Conservation (phyloP, 1,139 yeast genomes). For the Nakaseomyces bracarensis region DNA sequence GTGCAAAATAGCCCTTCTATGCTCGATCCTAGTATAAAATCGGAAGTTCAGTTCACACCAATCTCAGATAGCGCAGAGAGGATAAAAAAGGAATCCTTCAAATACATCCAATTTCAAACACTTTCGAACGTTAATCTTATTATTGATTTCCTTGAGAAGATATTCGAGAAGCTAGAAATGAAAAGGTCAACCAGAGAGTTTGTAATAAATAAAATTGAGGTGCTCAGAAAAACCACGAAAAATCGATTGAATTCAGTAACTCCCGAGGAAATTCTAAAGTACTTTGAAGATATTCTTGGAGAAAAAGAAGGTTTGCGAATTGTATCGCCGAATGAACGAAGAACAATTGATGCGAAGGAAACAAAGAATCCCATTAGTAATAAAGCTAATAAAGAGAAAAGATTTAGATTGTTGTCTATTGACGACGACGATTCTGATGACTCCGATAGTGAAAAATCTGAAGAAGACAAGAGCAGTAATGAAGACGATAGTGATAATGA, state of each 20-base stretch:
- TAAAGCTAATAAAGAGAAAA: constrained; percentile 5
- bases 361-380: too few relatives aligned
- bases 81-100: constrained; percentile 19
- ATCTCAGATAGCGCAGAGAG: constrained; percentile 11
- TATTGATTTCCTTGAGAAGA: constrained; percentile 17
- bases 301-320: not conserved
- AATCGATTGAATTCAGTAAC: constrained; percentile 17
- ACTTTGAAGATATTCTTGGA: constrained; percentile 7
- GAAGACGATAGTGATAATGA: constrained; percentile 8
- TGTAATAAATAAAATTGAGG: constrained; percentile 19
- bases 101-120: constrained; percentile 27
- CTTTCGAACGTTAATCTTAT: constrained; percentile 23
- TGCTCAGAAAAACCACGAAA: constrained; percentile 17
- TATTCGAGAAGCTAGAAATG: constrained; percentile 25
- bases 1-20: not conserved
- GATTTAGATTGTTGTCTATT: constrained; percentile 1
- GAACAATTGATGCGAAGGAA: too few relatives aligned
- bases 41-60: not conserved
- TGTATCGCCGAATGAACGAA: not conserved
- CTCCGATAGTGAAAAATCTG: constrained; percentile 9
- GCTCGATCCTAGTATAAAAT: not conserved
- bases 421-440: constrained; percentile 11
- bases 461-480: too few relatives aligned
- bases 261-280: constrained; percentile 17
- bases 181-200: constrained; percentile 22